phyloP scores from a whole-genome alignment of 768 basidiomycete genomes.

The Hypholoma fasciculare region DNA sequence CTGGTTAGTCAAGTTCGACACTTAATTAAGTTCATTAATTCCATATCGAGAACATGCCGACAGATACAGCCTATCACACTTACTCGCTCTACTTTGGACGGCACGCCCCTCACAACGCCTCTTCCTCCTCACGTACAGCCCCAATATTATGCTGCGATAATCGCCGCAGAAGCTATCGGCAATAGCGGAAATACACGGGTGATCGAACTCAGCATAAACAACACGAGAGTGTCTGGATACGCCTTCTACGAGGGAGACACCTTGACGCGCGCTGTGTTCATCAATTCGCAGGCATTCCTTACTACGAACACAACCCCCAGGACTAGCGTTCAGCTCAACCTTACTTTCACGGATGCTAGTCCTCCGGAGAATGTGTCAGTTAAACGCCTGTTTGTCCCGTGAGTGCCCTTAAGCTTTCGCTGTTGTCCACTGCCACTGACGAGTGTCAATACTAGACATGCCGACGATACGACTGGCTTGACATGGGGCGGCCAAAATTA shows the following conservation, averaged over 20 bases:
- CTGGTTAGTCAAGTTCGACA: conserved; percentile 36
- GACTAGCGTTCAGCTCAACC: conserved; percentile 39
- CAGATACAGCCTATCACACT: conserved; percentile 69
- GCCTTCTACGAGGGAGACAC: conserved; percentile 52
- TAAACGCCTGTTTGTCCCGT: conserved; percentile 52
- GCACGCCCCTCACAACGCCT: conserved; percentile 46
- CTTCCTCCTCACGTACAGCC: conserved; percentile 63
- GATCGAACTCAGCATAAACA: conserved; percentile 48
- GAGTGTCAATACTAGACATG: conserved; percentile 30
- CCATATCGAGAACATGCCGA: not conserved
- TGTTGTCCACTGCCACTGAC: too few relatives aligned
- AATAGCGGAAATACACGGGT: conserved; percentile 37
- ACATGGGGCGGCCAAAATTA: conserved; percentile 62
- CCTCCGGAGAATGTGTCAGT: conserved; percentile 35
- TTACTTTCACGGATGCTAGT: conserved; percentile 32
- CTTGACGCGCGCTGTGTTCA: conserved; percentile 52
- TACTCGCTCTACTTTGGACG: conserved; percentile 58
- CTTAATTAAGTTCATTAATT: not conserved
- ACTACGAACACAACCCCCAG: conserved; percentile 34
- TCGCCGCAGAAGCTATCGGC: conserved; percentile 60
- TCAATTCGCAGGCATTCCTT: conserved; percentile 58
- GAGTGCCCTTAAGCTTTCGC: not conserved
- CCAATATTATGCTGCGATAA: conserved; percentile 63
- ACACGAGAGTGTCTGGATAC: conserved; percentile 55
- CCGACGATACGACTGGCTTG: conserved; percentile 49